Evolutionary conservation across 176 grass and related monocot genomes (phyloP).

Genomic region (Neostapfia colusana): DNA sequence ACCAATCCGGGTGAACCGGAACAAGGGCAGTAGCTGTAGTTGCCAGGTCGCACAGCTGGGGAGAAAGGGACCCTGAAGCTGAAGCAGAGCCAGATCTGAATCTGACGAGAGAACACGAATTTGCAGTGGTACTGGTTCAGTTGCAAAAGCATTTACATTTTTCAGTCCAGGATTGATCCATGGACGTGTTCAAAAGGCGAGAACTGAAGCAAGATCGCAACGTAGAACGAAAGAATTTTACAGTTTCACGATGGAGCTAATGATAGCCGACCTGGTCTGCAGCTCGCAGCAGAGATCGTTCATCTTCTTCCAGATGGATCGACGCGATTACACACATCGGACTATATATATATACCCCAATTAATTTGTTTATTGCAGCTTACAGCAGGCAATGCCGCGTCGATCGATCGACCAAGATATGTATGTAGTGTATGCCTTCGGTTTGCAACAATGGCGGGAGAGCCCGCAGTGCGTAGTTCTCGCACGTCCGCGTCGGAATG

Average conservation of each 20-base stretch:
- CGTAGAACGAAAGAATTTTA: background rate
- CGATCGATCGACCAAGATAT: background rate
- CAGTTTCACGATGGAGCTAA: background rate
- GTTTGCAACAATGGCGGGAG: background rate
- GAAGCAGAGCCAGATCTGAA: slow-evolving; percentile 48
- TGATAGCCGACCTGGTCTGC: background rate
- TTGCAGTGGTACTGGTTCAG: background rate
- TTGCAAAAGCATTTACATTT: slow-evolving; percentile 23
- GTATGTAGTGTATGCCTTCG: background rate
- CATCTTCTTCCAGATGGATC: background rate
- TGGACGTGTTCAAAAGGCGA: background rate
- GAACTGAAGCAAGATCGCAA: background rate
- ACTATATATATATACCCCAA: slow-evolving; percentile 22
- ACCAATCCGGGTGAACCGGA: slow-evolving; percentile 3
- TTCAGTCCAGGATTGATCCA: background rate
- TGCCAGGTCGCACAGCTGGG: slow-evolving; percentile 35
- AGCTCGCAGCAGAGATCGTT: background rate
- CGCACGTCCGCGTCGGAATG: background rate
- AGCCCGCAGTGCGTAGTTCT: too few relatives aligned
- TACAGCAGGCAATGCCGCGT: slow-evolving; percentile 2
- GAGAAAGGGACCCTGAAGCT: slow-evolving; percentile 40
- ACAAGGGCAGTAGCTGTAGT: slow-evolving; percentile 23
- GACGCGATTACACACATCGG: slow-evolving; percentile 6
- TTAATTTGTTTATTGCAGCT: slow-evolving; percentile 39
- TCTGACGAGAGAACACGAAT: background rate